These are phyloP conservation scores for Globisporangium lucens DNA, from an alignment of 352 stramenopile genomes.

Conservation along the genomic window DNA sequence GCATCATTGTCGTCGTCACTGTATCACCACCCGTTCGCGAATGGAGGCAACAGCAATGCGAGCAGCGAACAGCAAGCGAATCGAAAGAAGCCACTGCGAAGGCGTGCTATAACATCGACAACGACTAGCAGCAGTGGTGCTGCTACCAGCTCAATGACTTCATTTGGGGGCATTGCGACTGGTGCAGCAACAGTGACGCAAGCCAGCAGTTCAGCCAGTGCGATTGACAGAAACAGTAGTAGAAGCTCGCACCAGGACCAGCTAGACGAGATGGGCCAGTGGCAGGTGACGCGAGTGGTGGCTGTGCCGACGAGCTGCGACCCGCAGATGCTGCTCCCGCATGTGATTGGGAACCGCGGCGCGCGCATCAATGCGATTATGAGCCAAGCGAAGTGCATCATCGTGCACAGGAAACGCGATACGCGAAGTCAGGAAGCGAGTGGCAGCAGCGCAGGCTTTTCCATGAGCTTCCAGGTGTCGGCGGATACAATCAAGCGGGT, in stretches of 20 bases:
- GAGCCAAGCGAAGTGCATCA: conserved; percentile 50
- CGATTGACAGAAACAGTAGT: neutral
- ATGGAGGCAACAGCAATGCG: neutral
- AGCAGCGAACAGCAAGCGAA: conserved; percentile 4
- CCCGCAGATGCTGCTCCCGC: conserved; percentile 34
- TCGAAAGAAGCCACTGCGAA: conserved; percentile 16
- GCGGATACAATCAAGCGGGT: conserved; percentile 47
- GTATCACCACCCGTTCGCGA: conserved; percentile 2
- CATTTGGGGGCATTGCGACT: neutral
- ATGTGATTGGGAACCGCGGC: conserved; percentile 46
- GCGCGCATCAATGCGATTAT: conserved; percentile 61
- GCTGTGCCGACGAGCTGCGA: conserved; percentile 44
- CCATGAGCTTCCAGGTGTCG: conserved; percentile 54
- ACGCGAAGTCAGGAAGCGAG: neutral
- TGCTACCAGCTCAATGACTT: neutral
- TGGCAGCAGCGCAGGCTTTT: conserved; percentile 16
- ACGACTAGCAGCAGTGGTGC: neutral
- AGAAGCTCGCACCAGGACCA: conserved; percentile 5
- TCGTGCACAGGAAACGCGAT: conserved; percentile 33
- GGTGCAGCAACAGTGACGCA: neutral
- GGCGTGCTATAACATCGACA: neutral
- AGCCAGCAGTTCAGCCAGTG: neutral
- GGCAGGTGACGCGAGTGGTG: conserved; percentile 28
- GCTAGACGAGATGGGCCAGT: conserved; percentile 10
- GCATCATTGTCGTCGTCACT: neutral